Evolutionary conservation across 768 basidiomycete genomes (phyloP).

Genomic region (Pleurotus sapidus): DNA sequence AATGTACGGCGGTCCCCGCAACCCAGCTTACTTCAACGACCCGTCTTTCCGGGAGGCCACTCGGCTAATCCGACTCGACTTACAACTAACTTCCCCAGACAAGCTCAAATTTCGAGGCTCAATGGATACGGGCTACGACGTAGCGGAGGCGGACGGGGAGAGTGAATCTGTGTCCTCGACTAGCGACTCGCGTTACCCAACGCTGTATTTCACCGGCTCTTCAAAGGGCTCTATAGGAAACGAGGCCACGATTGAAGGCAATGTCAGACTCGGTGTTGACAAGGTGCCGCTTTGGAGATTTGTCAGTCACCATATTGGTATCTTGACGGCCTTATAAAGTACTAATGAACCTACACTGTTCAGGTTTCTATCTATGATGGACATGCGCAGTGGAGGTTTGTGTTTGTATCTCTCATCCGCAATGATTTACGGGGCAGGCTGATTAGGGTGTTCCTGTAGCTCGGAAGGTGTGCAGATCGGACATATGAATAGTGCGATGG

Average conservation of each 20-base stretch:
- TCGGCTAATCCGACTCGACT: conserved; percentile 55
- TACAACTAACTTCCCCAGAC: conserved; percentile 39
- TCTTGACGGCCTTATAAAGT: too few species aligned
- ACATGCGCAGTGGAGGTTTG: conserved; percentile 59
- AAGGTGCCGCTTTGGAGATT: conserved; percentile 54
- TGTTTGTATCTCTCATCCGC: conserved; percentile 3
- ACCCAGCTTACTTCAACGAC: conserved; percentile 52
- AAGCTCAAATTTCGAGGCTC: conserved; percentile 24
- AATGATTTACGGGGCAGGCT: neutral
- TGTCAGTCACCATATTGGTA: conserved; percentile 34
- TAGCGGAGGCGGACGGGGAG: conserved; percentile 12
- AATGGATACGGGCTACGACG: conserved; percentile 7
- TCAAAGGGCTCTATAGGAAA: conserved; percentile 41
- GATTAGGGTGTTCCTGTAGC: conserved; percentile 27
- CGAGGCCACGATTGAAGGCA: conserved; percentile 45
- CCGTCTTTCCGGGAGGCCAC: conserved; percentile 61
- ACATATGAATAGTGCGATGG: conserved; percentile 59
- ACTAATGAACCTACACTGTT: too few species aligned
- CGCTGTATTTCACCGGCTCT: conserved; percentile 44
- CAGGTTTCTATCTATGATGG: conserved; percentile 55
- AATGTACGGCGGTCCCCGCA: conserved; percentile 30
- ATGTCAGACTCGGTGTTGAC: conserved; percentile 44
- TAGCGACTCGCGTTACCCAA: conserved; percentile 30
- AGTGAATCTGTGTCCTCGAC: neutral
- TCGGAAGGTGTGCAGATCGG: conserved; percentile 70